These are phyloP conservation scores for Colletotrichum tropicale DNA, from an alignment of 2,329 filamentous ascomycete genomes.

Conservation along the genomic window DNA sequence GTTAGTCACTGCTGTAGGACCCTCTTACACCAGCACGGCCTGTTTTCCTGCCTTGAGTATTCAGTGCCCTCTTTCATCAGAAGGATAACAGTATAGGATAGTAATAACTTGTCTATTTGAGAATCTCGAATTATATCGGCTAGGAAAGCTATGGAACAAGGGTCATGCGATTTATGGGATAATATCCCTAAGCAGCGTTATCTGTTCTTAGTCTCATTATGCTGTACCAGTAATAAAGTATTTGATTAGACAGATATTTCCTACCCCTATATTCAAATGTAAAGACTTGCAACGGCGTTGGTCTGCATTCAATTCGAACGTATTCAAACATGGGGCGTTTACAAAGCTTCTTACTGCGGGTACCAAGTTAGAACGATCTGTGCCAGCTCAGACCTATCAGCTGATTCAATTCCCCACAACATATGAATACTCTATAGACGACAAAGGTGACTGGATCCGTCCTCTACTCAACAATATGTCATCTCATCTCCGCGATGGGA, in stretches of 20 bases:
- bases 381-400: background rate
- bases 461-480: background rate
- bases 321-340: background rate
- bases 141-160: background rate
- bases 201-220: background rate
- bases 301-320: fast-evolving
- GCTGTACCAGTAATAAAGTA: background rate
- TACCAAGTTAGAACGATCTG: fast-evolving
- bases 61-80: background rate
- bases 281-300: fast-evolving
- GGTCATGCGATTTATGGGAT: background rate
- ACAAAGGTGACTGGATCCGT: too few relatives aligned
- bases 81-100: background rate
- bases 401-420: background rate
- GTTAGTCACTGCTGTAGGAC: background rate
- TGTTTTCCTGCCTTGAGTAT: background rate
- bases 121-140: background rate
- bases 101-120: background rate
- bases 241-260: background rate
- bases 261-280: fast-evolving
- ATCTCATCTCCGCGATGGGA: background rate
- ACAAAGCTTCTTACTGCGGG: background rate
- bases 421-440: too few relatives aligned
- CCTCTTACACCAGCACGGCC: background rate
- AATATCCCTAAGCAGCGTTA: background rate